Evolutionary conservation across 139 green algal genomes (phyloP), one percentile per base, ranked within the genome.

Genomic region (Chlorella sp.): DNA sequence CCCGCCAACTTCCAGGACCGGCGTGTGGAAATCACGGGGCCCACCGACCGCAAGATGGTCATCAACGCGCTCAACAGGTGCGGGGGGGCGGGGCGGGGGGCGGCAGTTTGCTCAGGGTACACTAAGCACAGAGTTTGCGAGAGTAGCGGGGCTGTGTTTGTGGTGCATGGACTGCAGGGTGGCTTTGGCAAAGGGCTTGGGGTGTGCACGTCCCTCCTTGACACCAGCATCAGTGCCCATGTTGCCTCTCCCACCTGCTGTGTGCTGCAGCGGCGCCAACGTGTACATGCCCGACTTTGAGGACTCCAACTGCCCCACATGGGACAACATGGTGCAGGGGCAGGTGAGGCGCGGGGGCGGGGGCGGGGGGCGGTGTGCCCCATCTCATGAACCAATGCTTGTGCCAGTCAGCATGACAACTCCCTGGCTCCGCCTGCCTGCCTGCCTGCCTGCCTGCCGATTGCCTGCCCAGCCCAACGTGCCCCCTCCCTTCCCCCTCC

Each of bases 271-370:
- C 82, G 97, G 96, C 32, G 96, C 96, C 39, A 95, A 92, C 16
- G 92, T 95, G 79, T 98, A 95, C 94, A 98, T 98, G 96, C 94
- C 95, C 22, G 96, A 98, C 91, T 98, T 98, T 91, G 95, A 98
- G 90, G 97, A 99, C 88, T 97, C 95, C 53, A 96, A 97, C 88
- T 95, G 95, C 32, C 96, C 97, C 64, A 97, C 96, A 18, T 98
- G 97, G 97, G 81, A 89, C 81, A 91, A 91, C 81, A 80, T 91
- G 80, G 68, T 93, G 36, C 15, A 40, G 42, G 90, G 90, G 21
- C 91, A 93, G 86, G 86, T 85, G 73, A 40, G 75, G 3, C 3
- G 34, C n/a, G 42, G 26, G 79, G 79, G 39, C 36, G 18, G 76
- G 37, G 37, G 76, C 36, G 76, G 76, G 76, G 3, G 37, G 36